Base-by-base conservation (phyloP, 306 rosid genomes). In the Urtica urens region DNA sequence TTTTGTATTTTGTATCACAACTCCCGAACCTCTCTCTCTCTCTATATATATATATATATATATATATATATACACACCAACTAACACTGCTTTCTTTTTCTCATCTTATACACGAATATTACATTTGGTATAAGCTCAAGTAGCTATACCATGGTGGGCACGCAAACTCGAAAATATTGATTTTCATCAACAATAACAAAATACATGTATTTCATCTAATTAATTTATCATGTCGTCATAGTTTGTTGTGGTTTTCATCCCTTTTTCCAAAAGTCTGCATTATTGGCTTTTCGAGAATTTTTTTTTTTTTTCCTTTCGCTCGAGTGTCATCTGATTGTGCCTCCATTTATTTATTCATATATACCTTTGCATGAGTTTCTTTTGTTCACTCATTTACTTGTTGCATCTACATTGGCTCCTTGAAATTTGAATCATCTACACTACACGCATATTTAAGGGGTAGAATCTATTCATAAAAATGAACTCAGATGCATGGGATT, bases 241-340 rank as follows among this genome's bases (percentile, higher is more conserved):
- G n/a, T n/a, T n/a, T n/a, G n/a, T n/a, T n/a, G n/a, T n/a, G n/a
- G n/a, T n/a, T n/a, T n/a, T n/a, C n/a, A n/a, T n/a, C n/a, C n/a
- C n/a, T n/a, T n/a, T n/a, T n/a, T n/a, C n/a, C 13, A 10, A 51
- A 51, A 33, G 57, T 33, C 11, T 13, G 19, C 57, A 51, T 34
- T 51, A 11, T 30, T 48, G 21, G 23, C 16, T 48, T 12, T 33
- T 7, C 3, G 7, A n/a, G n/a, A n/a, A n/a, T n/a, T n/a, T n/a
- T n/a, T n/a, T n/a, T n/a, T n/a, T n/a, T n/a, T 11, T 27, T 25
- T n/a, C n/a, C 11, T 48, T 49, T 33, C 23, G 12, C 21, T 43
- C 20, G 23, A 51, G 57, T 31, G 30, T 33, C 11, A 20, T 18
- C 37, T 51, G 43, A 51, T 51, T 12, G 57, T 51, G 43, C 57